These are phyloP conservation scores for Hemileccinum rubropunctum DNA, from an alignment of 768 basidiomycete genomes.

Conservation along the genomic window DNA sequence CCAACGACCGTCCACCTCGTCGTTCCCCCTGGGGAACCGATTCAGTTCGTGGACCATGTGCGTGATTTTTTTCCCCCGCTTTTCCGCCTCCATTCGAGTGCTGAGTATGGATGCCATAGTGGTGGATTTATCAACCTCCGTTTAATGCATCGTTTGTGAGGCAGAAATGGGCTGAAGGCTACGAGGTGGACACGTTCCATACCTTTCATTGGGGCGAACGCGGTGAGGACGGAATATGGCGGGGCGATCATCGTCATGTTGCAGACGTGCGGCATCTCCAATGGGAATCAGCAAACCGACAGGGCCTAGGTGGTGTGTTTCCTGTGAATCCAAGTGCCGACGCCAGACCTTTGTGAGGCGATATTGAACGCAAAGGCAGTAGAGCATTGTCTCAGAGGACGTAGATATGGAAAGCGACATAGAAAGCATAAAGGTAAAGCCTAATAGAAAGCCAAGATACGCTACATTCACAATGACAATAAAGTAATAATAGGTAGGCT, in stretches of 20 bases:
- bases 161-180: conserved; percentile 43
- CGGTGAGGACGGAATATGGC: conserved; percentile 34
- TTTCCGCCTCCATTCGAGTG: not conserved
- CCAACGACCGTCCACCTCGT: conserved; percentile 46
- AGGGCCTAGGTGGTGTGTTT: conserved; percentile 29
- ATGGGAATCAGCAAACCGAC: conserved; percentile 39
- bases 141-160: conserved; percentile 46
- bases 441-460: not conserved
- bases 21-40: conserved; percentile 36
- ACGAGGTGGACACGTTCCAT: conserved; percentile 52
- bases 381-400: not conserved
- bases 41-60: conserved; percentile 48
- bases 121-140: conserved; percentile 49
- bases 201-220: conserved; percentile 49
- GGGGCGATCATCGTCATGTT: conserved; percentile 33
- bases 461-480: not conserved
- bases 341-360: not conserved
- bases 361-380: no score
- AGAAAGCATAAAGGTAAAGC: not conserved
- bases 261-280: conserved; percentile 36
- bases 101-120: conserved; percentile 21
- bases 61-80: conserved; percentile 5
- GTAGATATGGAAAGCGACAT: not conserved
- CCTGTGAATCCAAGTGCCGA: conserved; percentile 10
- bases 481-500: conserved; percentile 4